These are phyloP conservation scores for Chlorella sp. DNA, from an alignment of 139 green algal genomes.

Conservation along the genomic window DNA sequence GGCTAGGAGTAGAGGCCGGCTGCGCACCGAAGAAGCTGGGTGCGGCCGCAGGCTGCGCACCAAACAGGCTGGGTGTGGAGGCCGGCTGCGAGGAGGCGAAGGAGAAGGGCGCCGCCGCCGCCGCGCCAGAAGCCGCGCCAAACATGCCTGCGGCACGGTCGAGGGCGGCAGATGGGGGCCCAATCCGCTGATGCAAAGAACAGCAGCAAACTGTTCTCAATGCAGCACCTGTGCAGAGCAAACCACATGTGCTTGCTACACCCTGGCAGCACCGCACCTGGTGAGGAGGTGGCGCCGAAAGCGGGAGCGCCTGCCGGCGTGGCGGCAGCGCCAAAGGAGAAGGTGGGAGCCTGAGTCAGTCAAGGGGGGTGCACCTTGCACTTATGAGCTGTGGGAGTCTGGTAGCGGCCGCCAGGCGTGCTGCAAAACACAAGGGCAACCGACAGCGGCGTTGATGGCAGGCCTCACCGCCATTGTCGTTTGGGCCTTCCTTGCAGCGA, in stretches of 20 bases:
- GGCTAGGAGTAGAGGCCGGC: not conserved
- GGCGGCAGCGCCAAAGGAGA: conserved; percentile 45
- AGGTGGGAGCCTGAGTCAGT: too few species aligned
- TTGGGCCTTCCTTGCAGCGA: too few species aligned
- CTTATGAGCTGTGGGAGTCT: too few species aligned
- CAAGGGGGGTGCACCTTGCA: too few species aligned
- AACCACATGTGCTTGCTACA: not conserved
- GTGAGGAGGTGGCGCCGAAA: conserved; percentile 28
- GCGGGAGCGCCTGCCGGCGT: conserved; percentile 38
- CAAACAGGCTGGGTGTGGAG: not conserved
- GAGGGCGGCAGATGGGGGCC: too few species aligned
- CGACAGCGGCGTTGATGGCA: too few species aligned
- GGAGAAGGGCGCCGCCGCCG: conserved; percentile 14
- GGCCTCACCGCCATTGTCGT: too few species aligned
- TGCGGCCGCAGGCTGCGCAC: not conserved
- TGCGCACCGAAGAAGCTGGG: conserved; percentile 30
- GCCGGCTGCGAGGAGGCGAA: conserved; percentile 28
- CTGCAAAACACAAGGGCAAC: too few species aligned
- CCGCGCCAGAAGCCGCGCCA: conserved; percentile 22
- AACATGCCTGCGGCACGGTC: conserved; percentile 33
- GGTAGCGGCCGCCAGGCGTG: too few species aligned
- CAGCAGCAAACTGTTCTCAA: not conserved
- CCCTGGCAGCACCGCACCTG: not conserved
- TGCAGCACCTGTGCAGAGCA: not conserved
- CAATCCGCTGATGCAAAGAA: too few species aligned